Base-by-base conservation (phyloP, 345 rosid genomes). In the Brassica rapa region DNA sequence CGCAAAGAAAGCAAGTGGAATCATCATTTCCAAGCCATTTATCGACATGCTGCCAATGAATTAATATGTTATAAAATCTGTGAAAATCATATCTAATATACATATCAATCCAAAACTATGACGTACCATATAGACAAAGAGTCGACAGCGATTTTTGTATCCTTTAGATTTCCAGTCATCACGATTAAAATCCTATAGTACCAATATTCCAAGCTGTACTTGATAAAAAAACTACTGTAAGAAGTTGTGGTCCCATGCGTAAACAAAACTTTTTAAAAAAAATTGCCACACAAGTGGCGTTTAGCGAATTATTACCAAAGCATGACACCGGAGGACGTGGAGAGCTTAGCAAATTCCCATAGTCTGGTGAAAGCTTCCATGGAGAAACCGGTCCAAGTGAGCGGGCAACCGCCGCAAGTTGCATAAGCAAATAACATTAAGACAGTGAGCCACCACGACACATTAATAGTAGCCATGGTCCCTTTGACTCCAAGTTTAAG, bases 21-120 rank as follows among this genome's bases (percentile, higher is more conserved):
- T 89, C 98, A 89, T 91, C 92, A 93, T 1, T 32, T 89, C 92
- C 95, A 90, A 90, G 0, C 90, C 91, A 71, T 93, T 91, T 0
- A 93, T 84, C 4, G 87, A 62, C 95, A 93, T 90, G 80, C 97
- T 93, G 88, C 74, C 33, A 59, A 78, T 35, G 14, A 1, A 53
- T 19, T 19, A 19, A 15, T 0, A 6, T 6, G 21, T 53, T 53
- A 53, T 16, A 51, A n/a, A 51, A 11, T 46, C 3, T 46, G 53
- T 46, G 53, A 46, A 12, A 46, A 51, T 51, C 16, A 3, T 46
- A 46, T 46, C 16, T n/a, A 51, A n/a, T 15, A 51, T 51, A n/a
- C 21, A 51, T n/a, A n/a, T 51, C 56, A 51, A 51, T 51, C 46
- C 55, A 51, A n/a, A 51, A 10, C 16, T 4, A 37, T 27, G 86